Evolutionary conservation across 208 protist species (phyloP), one percentile per base, ranked within the genome.

Genomic region (Plasmodiophora brassicae): DNA sequence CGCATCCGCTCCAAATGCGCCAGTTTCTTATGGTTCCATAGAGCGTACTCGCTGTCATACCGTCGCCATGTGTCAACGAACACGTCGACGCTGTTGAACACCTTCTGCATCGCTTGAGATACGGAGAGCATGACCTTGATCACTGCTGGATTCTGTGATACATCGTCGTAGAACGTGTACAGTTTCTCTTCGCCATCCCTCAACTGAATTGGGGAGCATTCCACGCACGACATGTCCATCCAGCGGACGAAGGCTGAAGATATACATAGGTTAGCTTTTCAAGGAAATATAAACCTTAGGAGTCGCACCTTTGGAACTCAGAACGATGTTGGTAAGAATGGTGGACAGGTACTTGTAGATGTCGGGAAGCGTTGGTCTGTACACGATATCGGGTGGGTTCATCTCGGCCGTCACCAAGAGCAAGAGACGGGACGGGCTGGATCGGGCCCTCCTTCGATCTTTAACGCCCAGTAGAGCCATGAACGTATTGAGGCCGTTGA

Each of bases 401-500:
- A 86, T 86, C 46, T 71, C 46, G 20, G 50, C 45, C 10, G 44
- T n/a, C 28, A 86, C 50, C 14, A 65, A 25, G 14, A 57, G 43
- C 44, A 41, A 85, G 22, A 39, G 44, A 0, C 72, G 60, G 22
- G 1, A 50, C 71, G 43, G 32, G 36, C 43, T 53, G 20, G 5
- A 14, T 8, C 1, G 28, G 10, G 28, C 20, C 20, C 25, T 14
- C n/a, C n/a, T 5, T 32, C 41, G 32, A 32, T 78, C 65, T 14
- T 38, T 38, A 44, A 78, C 65, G 41, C 65, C 5, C 5, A 78
- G n/a, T 38, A 78, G 65, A 5, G 5, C 5, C n/a, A 36, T 14
- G n/a, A 97, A 93, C 89, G 95, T 95, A 28, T 87, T 87, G 32
- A 98, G 93, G 20, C 95, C 97, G 53, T 86, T 90, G 28, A 96